Percentiles rank a stretch among this genome's conserved stretches.
phyloP scores from a whole-genome alignment of 2,329 filamentous ascomycete species.

The Metarhizium anisopliae region DNA sequence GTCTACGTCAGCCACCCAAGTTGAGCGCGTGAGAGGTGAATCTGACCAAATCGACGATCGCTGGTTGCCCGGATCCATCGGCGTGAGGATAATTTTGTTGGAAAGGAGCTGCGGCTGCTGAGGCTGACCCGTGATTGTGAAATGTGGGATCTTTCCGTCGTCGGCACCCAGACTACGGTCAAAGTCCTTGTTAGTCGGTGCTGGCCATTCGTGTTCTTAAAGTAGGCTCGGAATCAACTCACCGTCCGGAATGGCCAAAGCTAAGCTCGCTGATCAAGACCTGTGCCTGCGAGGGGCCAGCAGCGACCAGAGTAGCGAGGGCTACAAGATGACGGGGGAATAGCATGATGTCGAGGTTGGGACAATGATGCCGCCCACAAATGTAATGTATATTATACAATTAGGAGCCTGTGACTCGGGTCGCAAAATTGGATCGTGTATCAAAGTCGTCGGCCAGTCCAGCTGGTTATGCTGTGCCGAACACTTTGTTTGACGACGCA shows the following conservation, averaged over 20 bases:
- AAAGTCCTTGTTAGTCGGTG: background rate
- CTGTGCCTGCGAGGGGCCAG: slow-evolving; percentile 48
- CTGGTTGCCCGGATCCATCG: slow-evolving; percentile 75
- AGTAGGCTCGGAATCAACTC: slow-evolving; percentile 12
- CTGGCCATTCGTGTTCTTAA: background rate
- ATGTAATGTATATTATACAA: background rate
- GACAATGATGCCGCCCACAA: background rate
- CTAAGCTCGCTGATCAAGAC: slow-evolving; percentile 64
- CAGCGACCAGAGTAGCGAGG: slow-evolving; percentile 33
- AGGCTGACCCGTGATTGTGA: slow-evolving; percentile 45
- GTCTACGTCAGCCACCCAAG: slow-evolving; percentile 77
- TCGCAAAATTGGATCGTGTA: background rate
- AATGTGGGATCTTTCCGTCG: slow-evolving; percentile 40
- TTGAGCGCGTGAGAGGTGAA: slow-evolving; percentile 46
- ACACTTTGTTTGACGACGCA: background rate
- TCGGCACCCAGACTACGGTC: background rate
- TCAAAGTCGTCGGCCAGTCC: background rate
- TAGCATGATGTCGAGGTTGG: slow-evolving; percentile 3
- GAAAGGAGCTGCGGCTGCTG: slow-evolving; percentile 59
- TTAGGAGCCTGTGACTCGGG: background rate
- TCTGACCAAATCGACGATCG: slow-evolving; percentile 78
- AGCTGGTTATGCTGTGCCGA: slow-evolving; percentile 2
- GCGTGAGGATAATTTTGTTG: slow-evolving; percentile 87
- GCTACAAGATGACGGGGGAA: slow-evolving; percentile 15
- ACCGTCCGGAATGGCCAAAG: slow-evolving; percentile 65